These are phyloP conservation scores for Coniochaeta pulveracea DNA, from an alignment of 2,329 filamentous ascomycete species.

Conservation along the genomic window DNA sequence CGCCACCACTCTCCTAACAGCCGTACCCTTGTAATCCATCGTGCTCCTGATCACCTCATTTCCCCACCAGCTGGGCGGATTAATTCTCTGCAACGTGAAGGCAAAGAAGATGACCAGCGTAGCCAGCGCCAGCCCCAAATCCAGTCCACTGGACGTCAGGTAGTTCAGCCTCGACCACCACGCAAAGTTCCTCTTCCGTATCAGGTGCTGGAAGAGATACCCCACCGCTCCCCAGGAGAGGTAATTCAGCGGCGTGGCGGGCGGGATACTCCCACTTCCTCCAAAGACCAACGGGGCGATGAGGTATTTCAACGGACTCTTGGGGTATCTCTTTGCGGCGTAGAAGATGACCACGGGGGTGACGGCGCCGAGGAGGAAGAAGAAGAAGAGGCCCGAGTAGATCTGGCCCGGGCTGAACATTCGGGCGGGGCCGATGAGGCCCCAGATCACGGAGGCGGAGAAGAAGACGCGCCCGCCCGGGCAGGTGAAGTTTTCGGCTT, in stretches of 20 bases:
- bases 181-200: slow-evolving; percentile 49
- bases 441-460: slow-evolving; percentile 57
- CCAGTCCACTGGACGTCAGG: slow-evolving; percentile 57
- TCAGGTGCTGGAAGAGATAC: slow-evolving; percentile 56
- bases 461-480: slow-evolving; percentile 55
- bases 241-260: slow-evolving; percentile 64
- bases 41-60: slow-evolving; percentile 47
- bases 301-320: slow-evolving; percentile 36
- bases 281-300: slow-evolving; percentile 55
- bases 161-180: slow-evolving; percentile 73
- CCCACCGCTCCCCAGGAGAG: slow-evolving; percentile 64
- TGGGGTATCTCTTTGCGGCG: slow-evolving; percentile 36
- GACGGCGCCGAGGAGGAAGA: slow-evolving; percentile 46
- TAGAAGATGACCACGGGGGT: slow-evolving; percentile 40
- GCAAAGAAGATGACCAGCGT: slow-evolving; percentile 62
- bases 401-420: slow-evolving; percentile 53
- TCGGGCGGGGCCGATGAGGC: slow-evolving; percentile 50
- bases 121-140: slow-evolving; percentile 54
- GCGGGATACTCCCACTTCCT: slow-evolving; percentile 45
- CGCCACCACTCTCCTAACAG: slow-evolving; percentile 40
- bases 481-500: slow-evolving; percentile 49
- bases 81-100: slow-evolving; percentile 50
- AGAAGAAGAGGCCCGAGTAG: slow-evolving; percentile 47
- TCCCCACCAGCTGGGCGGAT: slow-evolving; percentile 60
- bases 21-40: slow-evolving; percentile 48